A percentile compares a stretch with the other conserved stretches of the same genome.
phyloP scores from a whole-genome alignment of 768 basidiomycete species.

The Boletus vinaceobasis region DNA sequence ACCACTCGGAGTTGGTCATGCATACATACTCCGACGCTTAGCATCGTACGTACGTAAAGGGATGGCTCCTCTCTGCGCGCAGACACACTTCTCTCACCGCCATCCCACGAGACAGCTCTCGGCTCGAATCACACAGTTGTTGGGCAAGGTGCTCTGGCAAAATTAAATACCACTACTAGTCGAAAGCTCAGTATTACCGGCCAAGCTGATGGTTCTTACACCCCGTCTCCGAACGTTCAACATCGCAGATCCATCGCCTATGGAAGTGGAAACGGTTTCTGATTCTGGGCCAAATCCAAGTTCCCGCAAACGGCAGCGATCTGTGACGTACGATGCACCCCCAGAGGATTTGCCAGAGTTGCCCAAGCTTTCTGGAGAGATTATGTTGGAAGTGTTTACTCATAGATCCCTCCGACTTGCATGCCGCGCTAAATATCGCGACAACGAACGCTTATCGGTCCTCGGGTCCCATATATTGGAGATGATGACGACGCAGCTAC shows the following conservation, averaged over 20 bases:
- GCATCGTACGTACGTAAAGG: slow-evolving; percentile 18
- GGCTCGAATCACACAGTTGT: slow-evolving; percentile 14
- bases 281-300: slow-evolving; percentile 24
- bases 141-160: slow-evolving; percentile 14
- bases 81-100: slow-evolving; percentile 22
- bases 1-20: neutral
- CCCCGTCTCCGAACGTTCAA: slow-evolving; percentile 35
- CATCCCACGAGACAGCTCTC: slow-evolving; percentile 14
- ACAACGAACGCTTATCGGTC: slow-evolving; percentile 55
- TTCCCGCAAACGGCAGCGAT: slow-evolving; percentile 39
- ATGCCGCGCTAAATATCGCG: slow-evolving; percentile 41
- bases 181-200: slow-evolving; percentile 10
- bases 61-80: slow-evolving; percentile 23
- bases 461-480: slow-evolving; percentile 50
- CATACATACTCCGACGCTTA: slow-evolving; percentile 14
- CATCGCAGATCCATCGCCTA: slow-evolving; percentile 30
- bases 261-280: slow-evolving; percentile 29
- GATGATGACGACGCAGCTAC: slow-evolving; percentile 41
- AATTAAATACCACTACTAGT: slow-evolving; percentile 17
- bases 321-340: slow-evolving; percentile 28
- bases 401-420: slow-evolving; percentile 58
- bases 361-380: slow-evolving; percentile 50
- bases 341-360: slow-evolving; percentile 38
- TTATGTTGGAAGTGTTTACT: slow-evolving; percentile 66
- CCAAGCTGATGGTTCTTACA: slow-evolving; percentile 32